Evolutionary conservation across 2,329 filamentous ascomycete genomes (phyloP), one percentile per base, ranked within the genome.

Genomic region (Stagonosporopsis chrysanthemi): DNA sequence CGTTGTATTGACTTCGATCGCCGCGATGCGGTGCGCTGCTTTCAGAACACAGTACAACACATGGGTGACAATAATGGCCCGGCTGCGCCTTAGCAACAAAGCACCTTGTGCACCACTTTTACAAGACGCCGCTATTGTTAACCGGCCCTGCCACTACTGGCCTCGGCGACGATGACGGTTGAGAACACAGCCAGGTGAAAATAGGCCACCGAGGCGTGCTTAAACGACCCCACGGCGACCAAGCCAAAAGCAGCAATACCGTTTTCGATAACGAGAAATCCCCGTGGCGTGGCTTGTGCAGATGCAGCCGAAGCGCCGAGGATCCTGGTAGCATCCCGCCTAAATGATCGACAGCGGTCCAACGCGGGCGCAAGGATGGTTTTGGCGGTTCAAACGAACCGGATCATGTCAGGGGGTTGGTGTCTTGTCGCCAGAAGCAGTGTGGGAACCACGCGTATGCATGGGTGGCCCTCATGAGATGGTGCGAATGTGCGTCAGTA

Each of bases 231-330:
- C 70, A 74, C 70, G 67, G 67, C 60, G 50, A 65, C 70, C 71
- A 70, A 53, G 56, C 72, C 59, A 35, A 51, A 71, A 64, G 35
- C 57, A 67, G 73, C 60, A 74, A 68, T 60, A 65, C 69, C 68
- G 70, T 73, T 69, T 56, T 73, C 65, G 70, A 74, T 67, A 68
- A 68, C 63, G 64, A 72, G 65, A 73, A 74, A 70, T 75, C 69
- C 68, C 73, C 72, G 66, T 60, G 59, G 61, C 58, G 60, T 73
- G 70, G 67, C 71, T 69, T 66, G 63, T 66, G 63, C 65, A 43
- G 66, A 68, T 69, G 68, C 70, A 72, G 69, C 70, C 71, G 70
- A 73, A 65, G 71, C 70, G 66, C 70, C 70, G 70, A 72, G 40
- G 62, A 69, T 64, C 72, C 70, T 71, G 65, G 66, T 58, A 62